Evolutionary conservation across 2,329 filamentous ascomycete species (phyloP).

Genomic region (Pestalotiopsis sp.): DNA sequence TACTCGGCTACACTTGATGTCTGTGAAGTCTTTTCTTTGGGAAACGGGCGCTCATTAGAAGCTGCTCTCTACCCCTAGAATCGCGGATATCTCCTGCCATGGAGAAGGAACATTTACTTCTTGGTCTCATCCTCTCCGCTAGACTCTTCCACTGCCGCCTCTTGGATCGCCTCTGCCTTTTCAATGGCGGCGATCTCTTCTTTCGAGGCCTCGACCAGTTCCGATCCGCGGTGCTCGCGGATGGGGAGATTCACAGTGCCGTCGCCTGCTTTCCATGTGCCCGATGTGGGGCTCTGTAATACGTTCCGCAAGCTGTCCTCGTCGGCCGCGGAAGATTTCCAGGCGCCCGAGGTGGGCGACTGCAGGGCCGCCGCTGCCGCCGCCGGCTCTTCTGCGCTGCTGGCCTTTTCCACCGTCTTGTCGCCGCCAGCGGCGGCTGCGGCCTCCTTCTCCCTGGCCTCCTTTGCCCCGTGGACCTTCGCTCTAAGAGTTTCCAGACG

Average conservation of each 20-base stretch:
- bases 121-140: slow-evolving; percentile 35
- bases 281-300: slow-evolving; percentile 46
- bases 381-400: slow-evolving; percentile 15
- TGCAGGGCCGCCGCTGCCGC: slow-evolving; percentile 39
- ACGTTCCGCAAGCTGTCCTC: slow-evolving; percentile 28
- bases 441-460: slow-evolving; percentile 19
- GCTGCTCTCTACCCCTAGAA: neutral
- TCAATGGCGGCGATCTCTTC: slow-evolving; percentile 44
- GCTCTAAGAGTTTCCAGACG: slow-evolving; percentile 56
- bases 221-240: slow-evolving; percentile 33
- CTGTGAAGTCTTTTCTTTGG: neutral
- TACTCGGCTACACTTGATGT: neutral
- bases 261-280: slow-evolving; percentile 42
- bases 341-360: slow-evolving; percentile 48
- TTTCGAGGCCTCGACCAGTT: slow-evolving; percentile 33
- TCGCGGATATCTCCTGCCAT: neutral
- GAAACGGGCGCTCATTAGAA: neutral
- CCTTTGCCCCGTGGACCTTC: slow-evolving; percentile 50
- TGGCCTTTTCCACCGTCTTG: slow-evolving; percentile 13
- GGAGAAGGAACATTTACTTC: slow-evolving; percentile 23
- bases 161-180: slow-evolving; percentile 41
- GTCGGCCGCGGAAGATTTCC: slow-evolving; percentile 32
- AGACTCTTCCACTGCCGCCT: slow-evolving; percentile 40
- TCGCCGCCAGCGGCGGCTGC: slow-evolving; percentile 8
- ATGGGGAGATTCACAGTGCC: slow-evolving; percentile 18